Base-by-base conservation (phyloP, 768 basidiomycete species). In the Suillus lakei region DNA sequence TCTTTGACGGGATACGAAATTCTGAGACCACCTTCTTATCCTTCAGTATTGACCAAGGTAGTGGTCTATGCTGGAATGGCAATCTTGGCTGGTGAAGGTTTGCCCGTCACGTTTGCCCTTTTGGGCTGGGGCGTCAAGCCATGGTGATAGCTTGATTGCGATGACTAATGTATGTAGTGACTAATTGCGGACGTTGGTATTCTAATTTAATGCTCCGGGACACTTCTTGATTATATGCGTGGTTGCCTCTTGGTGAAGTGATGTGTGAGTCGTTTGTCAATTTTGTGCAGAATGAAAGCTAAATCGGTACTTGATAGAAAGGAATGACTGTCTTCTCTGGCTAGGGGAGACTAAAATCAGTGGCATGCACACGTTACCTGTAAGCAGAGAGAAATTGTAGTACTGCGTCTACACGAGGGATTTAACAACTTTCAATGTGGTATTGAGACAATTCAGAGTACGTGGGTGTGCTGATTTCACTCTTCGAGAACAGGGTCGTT, bases 51-150 rank as follows among this genome's bases (percentile, higher is more conserved):
- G 67, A 96, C 95, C 32, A 96, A 96, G 80, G 88, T 96, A 15
- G 87, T 94, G 51, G 95, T 96, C 5, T 97, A 98, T 74, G 84
- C 86, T 60, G 96, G 96, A 0, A 97, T 99, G 66, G 94, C 86
- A 0, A 76, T 91, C 15, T 72, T 96, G 13, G 86, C 89, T 2
- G 76, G 80, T 16, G 88, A 91, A 68, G 76, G 81, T 0, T 79
- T 90, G 38, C 94, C 94, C 0, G 78, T 89, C 15, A 74, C 87
- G 70, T 95, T 93, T 69, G 87, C 91, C 69, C 60, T 85, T 3
- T 69, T 91, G 8, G 91, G 88, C 2, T 91, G 88, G 88, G 91
- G 91, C 28, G 81, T 90, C 23, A 77, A 74, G 18, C 79, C 79
- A 4, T 81, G 76, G 72, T 78, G 43, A 75, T 55, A 21, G 18